These are phyloP conservation scores for Solanum gracilifrons DNA, from an alignment of 257 asterid species.

Conservation along the genomic window DNA sequence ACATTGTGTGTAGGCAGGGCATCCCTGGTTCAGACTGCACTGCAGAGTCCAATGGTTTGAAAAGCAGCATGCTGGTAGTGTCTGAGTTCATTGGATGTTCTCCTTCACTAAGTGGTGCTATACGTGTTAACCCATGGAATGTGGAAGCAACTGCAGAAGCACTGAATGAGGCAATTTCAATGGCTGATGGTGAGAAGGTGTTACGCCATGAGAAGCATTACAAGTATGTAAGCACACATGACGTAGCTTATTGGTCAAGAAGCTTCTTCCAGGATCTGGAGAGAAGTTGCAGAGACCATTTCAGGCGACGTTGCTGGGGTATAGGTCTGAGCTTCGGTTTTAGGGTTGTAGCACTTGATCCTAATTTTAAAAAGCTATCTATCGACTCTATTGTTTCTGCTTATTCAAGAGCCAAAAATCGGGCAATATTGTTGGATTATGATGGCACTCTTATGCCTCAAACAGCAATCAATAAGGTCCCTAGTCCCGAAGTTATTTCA, in stretches of 20 bases:
- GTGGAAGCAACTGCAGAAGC: slow-evolving; percentile 43
- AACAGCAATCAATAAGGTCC: slow-evolving; percentile 21
- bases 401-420: slow-evolving; percentile 25
- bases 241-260: slow-evolving; percentile 42
- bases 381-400: slow-evolving; percentile 27
- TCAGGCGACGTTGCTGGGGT: slow-evolving; percentile 39
- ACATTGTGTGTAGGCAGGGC: slow-evolving; percentile 38
- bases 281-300: slow-evolving; percentile 42
- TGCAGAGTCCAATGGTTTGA: slow-evolving; percentile 13
- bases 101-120: slow-evolving; percentile 47
- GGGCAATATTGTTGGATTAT: slow-evolving; percentile 41
- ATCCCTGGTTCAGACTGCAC: slow-evolving; percentile 10
- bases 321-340: slow-evolving; percentile 42
- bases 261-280: slow-evolving; percentile 50
- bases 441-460: slow-evolving; percentile 49
- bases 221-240: slow-evolving; percentile 38
- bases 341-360: slow-evolving; percentile 46
- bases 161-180: slow-evolving; percentile 33
- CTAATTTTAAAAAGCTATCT: slow-evolving; percentile 37
- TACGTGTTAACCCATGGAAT: slow-evolving; percentile 47
- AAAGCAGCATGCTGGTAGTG: slow-evolving; percentile 39
- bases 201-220: slow-evolving; percentile 52
- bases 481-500: slow-evolving; percentile 24
- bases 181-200: slow-evolving; percentile 36
- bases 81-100: slow-evolving; percentile 52